phyloP scores from a whole-genome alignment of 495 filamentous ascomycete species.

The Hyaloscypha variabilis region DNA sequence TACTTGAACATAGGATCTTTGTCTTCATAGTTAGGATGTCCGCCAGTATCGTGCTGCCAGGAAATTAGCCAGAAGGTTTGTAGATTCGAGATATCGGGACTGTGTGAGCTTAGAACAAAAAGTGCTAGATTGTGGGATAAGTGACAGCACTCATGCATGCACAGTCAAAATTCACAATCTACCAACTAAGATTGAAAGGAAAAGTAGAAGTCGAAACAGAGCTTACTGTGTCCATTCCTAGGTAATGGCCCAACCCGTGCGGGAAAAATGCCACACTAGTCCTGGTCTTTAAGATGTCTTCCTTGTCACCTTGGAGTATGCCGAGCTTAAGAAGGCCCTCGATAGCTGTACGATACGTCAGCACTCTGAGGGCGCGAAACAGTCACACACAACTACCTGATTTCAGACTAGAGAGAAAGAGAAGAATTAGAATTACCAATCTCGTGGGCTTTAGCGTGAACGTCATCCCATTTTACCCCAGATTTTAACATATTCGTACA shows the following conservation, averaged over 20 bases:
- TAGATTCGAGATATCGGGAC: not conserved
- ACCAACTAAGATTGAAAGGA: too few relatives aligned
- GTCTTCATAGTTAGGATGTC: constrained; percentile 83
- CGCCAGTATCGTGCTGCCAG: constrained; percentile 75
- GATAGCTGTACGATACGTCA: constrained; percentile 52
- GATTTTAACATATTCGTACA: constrained; percentile 75
- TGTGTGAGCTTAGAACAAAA: too few relatives aligned
- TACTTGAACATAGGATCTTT: constrained; percentile 84
- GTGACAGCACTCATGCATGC: too few relatives aligned
- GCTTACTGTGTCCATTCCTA: constrained; percentile 80
- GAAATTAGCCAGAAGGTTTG: not conserved
- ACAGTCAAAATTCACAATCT: too few relatives aligned
- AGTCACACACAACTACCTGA: too few relatives aligned
- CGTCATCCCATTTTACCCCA: constrained; percentile 81
- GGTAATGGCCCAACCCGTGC: constrained; percentile 85
- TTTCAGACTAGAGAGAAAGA: too few relatives aligned
- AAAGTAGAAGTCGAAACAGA: not conserved
- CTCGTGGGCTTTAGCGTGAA: constrained; percentile 77
- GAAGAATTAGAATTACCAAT: constrained; percentile 37
- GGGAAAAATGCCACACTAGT: constrained; percentile 89
- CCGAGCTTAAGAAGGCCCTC: constrained; percentile 75
- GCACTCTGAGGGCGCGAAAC: not conserved
- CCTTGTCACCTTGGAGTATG: constrained; percentile 67
- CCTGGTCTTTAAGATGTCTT: constrained; percentile 73
- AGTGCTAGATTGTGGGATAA: too few relatives aligned